Base-by-base conservation (phyloP, 805 yeast genomes). In the Candida sanyiensis region DNA sequence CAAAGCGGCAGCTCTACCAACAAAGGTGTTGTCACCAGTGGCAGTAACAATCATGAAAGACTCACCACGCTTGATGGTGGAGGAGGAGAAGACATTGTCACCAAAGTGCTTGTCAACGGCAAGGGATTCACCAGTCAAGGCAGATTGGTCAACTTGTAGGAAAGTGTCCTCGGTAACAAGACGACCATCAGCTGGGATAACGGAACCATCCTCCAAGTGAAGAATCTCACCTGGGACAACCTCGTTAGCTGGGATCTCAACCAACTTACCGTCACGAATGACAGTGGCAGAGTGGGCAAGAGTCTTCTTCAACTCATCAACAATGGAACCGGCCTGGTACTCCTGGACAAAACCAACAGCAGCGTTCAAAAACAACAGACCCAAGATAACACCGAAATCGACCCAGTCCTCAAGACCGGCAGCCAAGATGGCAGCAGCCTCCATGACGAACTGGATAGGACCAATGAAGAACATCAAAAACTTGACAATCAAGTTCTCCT, bases 391-490 rank as follows among this genome's bases (percentile, higher is more conserved):
- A 79, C 97, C 96, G 74, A 88, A 88, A 77, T 88, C 96, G 61
- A 88, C 96, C 96, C 96, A 88, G 73, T 89, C 96, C 72, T 86
- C 86, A 58, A 86, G 75, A 80, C 95, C 96, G 51, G 95, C 95
- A 61, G 96, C 95, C 66, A 86, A 72, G 50, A 86, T 76, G 56
- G 96, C 95, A 59, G 96, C 96, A 60, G 90, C 94, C 72, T 86
- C 95, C 96, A 86, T 86, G 62, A 86, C 95, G 80, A 87, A 86
- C 72, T 87, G 96, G 64, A 86, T 86, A 53, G 96, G 96, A 70
- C 96, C 96, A 51, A 86, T 82, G 67, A 86, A 86, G 76, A 85
- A 86, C 83, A 77, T 75, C 58, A 81, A 59, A 64, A 87, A 85
- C 74, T 86, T 86, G 52, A 85, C 68, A 45, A 85, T 50, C 66